Evolutionary conservation across 768 basidiomycete genomes (phyloP), one percentile per base, ranked within the genome.

Genomic region (Tubosaeta sp.): DNA sequence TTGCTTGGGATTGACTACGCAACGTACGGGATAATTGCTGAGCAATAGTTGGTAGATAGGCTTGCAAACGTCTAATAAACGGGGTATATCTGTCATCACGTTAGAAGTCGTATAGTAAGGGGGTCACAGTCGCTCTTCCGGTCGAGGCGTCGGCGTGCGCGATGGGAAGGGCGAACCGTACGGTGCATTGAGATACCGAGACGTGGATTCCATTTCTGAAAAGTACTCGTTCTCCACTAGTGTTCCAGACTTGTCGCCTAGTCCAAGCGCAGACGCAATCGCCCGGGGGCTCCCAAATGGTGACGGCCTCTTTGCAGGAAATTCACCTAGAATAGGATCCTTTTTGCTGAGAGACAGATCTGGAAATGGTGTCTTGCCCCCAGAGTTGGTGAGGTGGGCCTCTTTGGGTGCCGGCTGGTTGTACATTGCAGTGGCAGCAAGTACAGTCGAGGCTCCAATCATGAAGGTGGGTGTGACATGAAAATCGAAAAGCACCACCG

Each of bases 351-450:
- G 63, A 8, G 81, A 76, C 1, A 77, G 68, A 38, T 72, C 74
- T 5, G 79, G 68, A 52, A 70, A 75, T 5, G 73, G 67, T n/a
- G 65, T 65, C 33, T 66, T 58, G 22, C 62, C 48, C 43, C 70
- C 72, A 11, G 72, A 71, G 13, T 53, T 58, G 52, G 66, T 59
- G 29, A 71, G 55, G 42, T 64, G 61, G 5, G 72, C 55, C 51
- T 77, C 77, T 54, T 65, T 68, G 22, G 74, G 58, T 48, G 50
- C 14, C 2, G 86, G 86, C 59, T 87, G 85, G 71, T 97, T 98
- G 78, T 98, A 99, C 79, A 95, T 84, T 80, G 88, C 94, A 5
- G 95, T 99, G 13, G 94, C 87, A 19, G 77, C 77, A 25, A 98
- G 79, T 17, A 98, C 97, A 27, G 90, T 87, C 2, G 83, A 76